phyloP scores from a whole-genome alignment of 2,329 filamentous ascomycete genomes.

The Xylariaceae sp. region DNA sequence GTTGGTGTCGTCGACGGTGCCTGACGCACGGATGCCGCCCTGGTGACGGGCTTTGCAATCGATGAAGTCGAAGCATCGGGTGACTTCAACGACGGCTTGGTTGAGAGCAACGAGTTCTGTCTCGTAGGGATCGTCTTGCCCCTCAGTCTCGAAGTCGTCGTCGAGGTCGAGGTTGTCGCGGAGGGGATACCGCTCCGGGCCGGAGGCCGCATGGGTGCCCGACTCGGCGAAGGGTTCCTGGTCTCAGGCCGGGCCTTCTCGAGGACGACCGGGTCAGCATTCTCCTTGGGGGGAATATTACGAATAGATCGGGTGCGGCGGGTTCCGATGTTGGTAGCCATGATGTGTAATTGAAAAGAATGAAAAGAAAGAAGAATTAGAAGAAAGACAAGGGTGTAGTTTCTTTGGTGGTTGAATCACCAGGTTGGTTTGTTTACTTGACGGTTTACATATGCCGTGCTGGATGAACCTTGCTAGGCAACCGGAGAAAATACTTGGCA shows the following conservation, averaged over 20 bases:
- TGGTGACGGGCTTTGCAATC: constrained; percentile 25
- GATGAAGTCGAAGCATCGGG: constrained; percentile 16
- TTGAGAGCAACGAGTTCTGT: constrained; percentile 19
- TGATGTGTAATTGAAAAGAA: constrained; percentile 19
- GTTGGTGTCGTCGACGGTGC: constrained; percentile 20
- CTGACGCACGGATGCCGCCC: constrained; percentile 27
- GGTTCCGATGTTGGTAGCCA: constrained; percentile 39
- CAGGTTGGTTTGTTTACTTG: not conserved
- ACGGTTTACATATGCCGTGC: not conserved
- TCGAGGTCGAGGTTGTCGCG: constrained; percentile 24
- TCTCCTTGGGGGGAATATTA: constrained; percentile 33
- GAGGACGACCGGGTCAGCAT: constrained; percentile 10
- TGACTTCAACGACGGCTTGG: constrained; percentile 8
- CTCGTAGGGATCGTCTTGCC: constrained; percentile 19
- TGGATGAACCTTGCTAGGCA: not conserved
- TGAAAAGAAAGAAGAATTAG: no score
- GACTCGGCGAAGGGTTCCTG: constrained; percentile 44
- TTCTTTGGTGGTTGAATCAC: no score
- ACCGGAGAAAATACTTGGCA: not conserved
- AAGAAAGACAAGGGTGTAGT: no score
- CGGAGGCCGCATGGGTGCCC: constrained; percentile 44
- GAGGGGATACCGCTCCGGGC: constrained; percentile 29
- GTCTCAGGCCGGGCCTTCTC: constrained; percentile 23
- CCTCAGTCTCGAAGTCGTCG: constrained; percentile 20
- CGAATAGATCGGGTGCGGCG: constrained; percentile 46